Evolutionary conservation across 129 eudicot genomes (phyloP).

Genomic region (Arctium lappa): DNA sequence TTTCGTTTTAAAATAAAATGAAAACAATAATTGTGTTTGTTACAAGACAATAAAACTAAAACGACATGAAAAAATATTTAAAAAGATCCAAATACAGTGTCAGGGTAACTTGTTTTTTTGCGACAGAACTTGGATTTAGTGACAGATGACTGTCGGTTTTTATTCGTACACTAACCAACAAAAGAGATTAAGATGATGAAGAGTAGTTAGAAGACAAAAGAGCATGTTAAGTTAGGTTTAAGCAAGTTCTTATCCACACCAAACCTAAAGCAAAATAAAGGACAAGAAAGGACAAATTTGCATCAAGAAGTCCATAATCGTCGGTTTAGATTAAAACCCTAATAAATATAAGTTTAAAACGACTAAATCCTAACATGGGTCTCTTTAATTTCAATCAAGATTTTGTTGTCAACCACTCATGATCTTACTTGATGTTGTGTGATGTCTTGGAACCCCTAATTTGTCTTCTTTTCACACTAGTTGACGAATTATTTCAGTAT

Average conservation of each 20-base stretch:
- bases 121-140: background rate
- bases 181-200: constrained; percentile 23
- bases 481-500: constrained; percentile 17
- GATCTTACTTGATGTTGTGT: constrained; percentile 24
- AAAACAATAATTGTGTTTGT: background rate
- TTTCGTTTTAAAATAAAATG: background rate
- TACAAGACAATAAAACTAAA: background rate
- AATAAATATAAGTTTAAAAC: constrained; percentile 33
- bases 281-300: constrained; percentile 43
- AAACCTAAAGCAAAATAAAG: constrained; percentile 37
- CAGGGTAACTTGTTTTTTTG: background rate
- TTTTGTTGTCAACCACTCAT: constrained; percentile 44
- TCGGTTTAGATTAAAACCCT: constrained; percentile 42
- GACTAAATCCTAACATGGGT: constrained; percentile 56
- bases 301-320: constrained; percentile 43
- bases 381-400: constrained; percentile 36
- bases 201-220: constrained; percentile 27
- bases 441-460: constrained; percentile 23
- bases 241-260: constrained; percentile 44
- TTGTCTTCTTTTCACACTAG: constrained; percentile 34
- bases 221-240: constrained; percentile 50
- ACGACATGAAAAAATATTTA: background rate
- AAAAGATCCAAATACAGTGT: background rate
- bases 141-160: background rate
- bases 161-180: constrained; percentile 21